Evolutionary conservation across 225 moss, liverwort and hornwort species (phyloP), one percentile per base, ranked within the genome.

Genomic region (Pseudisothecium myosuroides): DNA sequence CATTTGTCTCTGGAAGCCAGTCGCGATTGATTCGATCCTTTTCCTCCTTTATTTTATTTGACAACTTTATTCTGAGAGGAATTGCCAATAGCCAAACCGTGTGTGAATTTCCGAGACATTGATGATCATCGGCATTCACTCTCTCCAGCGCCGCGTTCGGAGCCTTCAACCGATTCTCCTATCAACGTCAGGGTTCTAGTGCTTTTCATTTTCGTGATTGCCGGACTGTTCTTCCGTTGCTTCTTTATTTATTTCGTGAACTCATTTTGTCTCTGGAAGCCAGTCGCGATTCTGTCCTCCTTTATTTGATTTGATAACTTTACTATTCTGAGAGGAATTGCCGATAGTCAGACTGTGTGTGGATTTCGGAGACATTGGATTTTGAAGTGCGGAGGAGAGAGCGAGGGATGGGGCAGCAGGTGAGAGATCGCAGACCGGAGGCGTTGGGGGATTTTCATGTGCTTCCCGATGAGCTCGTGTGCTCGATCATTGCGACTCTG

Each of bases 381-480:
- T 85, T 66, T n/a, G 78, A 60, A 81, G 68, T 31, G 76, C 28
- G 86, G 63, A 28, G 88, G 50, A 59, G 81, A 54, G 71, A 50
- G 61, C 69, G 68, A 68, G 69, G 81, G 69, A 94, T 93, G 94
- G 92, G 74, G 62, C 91, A 87, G 61, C 90, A 85, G 61, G 92
- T 81, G 90, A 87, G 90, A 76, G 95, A 98, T 91, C 95, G 96
- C 85, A 91, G 98, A 18, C 91, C 90, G 82, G 90, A 91, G 80
- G 98, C 95, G 59, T 85, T 98, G 59, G 97, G 98, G 31, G 61
- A 67, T 87, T 92, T 98, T 85, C 91, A 71, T 59, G 86, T 87
- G 59, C 92, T 98, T 45, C 87, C 96, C 24, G 96, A 98, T 91
- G 98, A 98, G 64, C 66, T 95, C 14, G 60, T 98, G 61, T 96